phyloP scores from a whole-genome alignment of 129 eudicot genomes.

The Arctium lappa region DNA sequence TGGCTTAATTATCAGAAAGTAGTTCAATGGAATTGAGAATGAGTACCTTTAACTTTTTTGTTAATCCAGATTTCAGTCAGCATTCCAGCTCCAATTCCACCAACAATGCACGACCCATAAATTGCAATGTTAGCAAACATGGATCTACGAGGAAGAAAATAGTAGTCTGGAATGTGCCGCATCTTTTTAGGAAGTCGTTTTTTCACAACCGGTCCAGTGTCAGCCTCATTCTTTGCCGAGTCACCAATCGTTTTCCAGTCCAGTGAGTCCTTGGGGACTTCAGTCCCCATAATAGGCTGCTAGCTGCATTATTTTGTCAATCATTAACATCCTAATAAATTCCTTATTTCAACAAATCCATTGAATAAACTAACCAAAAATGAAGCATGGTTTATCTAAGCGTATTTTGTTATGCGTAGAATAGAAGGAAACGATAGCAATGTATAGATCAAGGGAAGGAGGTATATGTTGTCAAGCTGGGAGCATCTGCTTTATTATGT shows the following conservation, averaged over 20 bases:
- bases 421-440: no score
- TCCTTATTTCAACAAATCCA: background rate
- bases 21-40: background rate
- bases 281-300: conserved; percentile 40
- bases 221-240: conserved; percentile 27
- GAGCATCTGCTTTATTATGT: no score
- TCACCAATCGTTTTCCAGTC: conserved; percentile 76
- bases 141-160: conserved; percentile 86
- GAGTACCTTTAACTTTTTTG: conserved; percentile 80
- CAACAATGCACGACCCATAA: conserved; percentile 79
- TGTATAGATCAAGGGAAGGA: no score
- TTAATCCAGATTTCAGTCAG: conserved; percentile 79
- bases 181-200: conserved; percentile 68
- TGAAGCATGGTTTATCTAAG: no score
- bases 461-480: no score
- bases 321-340: background rate
- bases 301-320: background rate
- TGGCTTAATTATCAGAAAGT: background rate
- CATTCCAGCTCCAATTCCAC: conserved; percentile 95
- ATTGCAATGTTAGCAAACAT: conserved; percentile 58
- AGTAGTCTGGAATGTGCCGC: conserved; percentile 73
- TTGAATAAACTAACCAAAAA: background rate
- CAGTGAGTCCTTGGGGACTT: conserved; percentile 53
- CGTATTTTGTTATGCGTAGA: no score
- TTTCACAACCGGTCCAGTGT: conserved; percentile 54